Base-by-base conservation (phyloP, 2,329 filamentous ascomycete genomes). In the Spiromastix sp. region DNA sequence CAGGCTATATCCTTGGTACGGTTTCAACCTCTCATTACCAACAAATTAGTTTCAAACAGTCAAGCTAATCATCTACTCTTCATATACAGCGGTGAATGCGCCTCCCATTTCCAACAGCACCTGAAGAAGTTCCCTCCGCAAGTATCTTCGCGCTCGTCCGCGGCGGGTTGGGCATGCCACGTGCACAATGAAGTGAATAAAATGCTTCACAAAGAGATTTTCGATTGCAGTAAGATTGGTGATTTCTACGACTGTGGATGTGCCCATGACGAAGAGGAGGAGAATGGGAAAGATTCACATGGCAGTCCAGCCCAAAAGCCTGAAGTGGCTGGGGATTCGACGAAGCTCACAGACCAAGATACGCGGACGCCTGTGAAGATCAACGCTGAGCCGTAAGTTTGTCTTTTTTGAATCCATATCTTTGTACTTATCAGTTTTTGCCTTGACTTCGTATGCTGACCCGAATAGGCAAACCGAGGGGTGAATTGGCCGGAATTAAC, bases 161-260 rank as follows among this genome's bases (percentile, higher is more conserved):
- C 76, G n/a, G 73, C 76, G 3, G 74, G 68, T 18, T 80, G 76
- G 76, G 76, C 70, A 6, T 80, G 76, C 51, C 74, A 75, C 49
- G 71, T 79, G 26, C 76, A 80, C 49, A 80, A 80, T 43, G 66
- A 77, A 48, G 75, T 80, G 42, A 80, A 80, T 49, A 66, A 71
- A 49, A 70, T 72, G 48, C 57, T 80, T 40, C 55, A 67, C 20
- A 80, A 80, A 52, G 64, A 68, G 4, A 53, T 71, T 15, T 80
- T 79, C 48, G 73, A 79, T 52, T 80, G 76, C 54, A 67, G 66
- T 27, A 71, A 78, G 24, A 74, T 80, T 38, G 76, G 74, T 2
- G 74, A 77, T 39, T 77, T 77, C 43, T 80, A 80, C 50, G 74
- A 80, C 48, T 80, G 76, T 47, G 76, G 75, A 20, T 79, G 76